These are phyloP conservation scores for Eruca vesicaria DNA, from an alignment of 441 rosid genomes.

Conservation along the genomic window DNA sequence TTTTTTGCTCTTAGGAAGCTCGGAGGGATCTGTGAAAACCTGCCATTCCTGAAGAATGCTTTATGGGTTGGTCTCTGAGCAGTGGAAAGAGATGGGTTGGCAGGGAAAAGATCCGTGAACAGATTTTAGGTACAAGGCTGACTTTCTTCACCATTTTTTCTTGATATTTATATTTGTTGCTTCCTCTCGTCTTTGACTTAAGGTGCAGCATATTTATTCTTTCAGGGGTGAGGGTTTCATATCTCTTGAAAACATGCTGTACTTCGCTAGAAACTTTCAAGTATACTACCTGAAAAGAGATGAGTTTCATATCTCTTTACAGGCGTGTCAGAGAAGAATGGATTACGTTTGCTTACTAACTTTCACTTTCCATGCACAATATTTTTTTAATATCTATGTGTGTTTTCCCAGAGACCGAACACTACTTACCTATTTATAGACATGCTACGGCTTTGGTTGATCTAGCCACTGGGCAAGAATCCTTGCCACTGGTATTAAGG, in stretches of 20 bases:
- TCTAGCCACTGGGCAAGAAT: conserved; percentile 91
- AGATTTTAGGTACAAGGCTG: conserved; percentile 65
- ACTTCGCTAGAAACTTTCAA: conserved; percentile 74
- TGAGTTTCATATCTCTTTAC: no score
- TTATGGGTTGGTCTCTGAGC: conserved; percentile 72
- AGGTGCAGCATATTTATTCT: conserved; percentile 23
- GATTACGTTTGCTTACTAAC: no score
- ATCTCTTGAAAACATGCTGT: conserved; percentile 83
- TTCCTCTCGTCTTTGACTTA: conserved; percentile 23
- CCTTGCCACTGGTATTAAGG: no score
- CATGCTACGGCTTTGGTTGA: conserved; percentile 93
- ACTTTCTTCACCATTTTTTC: not conserved
- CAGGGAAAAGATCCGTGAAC: conserved; percentile 96
- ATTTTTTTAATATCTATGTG: no score
- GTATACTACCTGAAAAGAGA: no score
- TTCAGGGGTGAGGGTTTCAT: conserved; percentile 93
- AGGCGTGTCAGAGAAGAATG: no score
- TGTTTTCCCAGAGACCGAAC: no score
- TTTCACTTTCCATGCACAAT: no score
- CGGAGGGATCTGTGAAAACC: conserved; percentile 73
- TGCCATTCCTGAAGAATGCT: conserved; percentile 83
- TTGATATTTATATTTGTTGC: not conserved
- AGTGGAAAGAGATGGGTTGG: conserved; percentile 99
- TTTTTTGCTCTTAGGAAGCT: conserved; percentile 54
- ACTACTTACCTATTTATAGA: conserved; percentile 94